These are phyloP conservation scores for Colletotrichum lupini DNA, from an alignment of 2,329 filamentous ascomycete genomes.

Conservation along the genomic window DNA sequence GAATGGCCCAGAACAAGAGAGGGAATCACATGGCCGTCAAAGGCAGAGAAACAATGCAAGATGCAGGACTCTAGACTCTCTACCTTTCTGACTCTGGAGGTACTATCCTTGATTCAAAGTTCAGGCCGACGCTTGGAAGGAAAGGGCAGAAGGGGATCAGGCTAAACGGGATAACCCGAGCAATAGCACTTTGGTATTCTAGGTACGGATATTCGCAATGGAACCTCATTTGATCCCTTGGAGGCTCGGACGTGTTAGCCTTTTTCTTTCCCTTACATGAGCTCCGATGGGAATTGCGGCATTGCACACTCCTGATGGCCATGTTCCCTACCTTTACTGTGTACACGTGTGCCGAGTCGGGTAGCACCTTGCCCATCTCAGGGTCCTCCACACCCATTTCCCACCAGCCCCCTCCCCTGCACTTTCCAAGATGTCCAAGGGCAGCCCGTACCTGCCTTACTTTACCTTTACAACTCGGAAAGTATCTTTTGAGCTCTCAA, in stretches of 20 bases:
- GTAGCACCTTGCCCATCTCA: constrained; percentile 11
- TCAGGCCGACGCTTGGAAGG: background rate
- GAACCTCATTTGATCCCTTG: background rate
- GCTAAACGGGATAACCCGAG: constrained; percentile 1
- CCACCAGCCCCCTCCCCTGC: background rate
- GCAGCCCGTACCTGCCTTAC: constrained; percentile 16
- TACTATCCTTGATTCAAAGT: background rate
- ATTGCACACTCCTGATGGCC: background rate
- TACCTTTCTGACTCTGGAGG: background rate
- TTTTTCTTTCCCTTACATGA: background rate
- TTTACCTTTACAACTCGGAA: background rate
- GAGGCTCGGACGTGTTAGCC: background rate
- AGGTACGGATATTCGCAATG: background rate
- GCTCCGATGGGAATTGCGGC: background rate
- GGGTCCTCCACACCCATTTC: constrained; percentile 20
- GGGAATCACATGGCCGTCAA: background rate
- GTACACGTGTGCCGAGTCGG: constrained; percentile 14
- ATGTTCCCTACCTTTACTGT: background rate
- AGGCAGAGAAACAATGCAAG: background rate
- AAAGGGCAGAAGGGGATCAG: background rate
- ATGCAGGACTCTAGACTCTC: too few relatives aligned
- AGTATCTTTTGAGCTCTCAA: background rate
- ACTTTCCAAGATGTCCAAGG: background rate
- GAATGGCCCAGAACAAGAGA: background rate
- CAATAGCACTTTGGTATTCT: background rate